Base-by-base conservation (phyloP, 108 stramenopile genomes). In the Asterionellopsis glacialis region DNA sequence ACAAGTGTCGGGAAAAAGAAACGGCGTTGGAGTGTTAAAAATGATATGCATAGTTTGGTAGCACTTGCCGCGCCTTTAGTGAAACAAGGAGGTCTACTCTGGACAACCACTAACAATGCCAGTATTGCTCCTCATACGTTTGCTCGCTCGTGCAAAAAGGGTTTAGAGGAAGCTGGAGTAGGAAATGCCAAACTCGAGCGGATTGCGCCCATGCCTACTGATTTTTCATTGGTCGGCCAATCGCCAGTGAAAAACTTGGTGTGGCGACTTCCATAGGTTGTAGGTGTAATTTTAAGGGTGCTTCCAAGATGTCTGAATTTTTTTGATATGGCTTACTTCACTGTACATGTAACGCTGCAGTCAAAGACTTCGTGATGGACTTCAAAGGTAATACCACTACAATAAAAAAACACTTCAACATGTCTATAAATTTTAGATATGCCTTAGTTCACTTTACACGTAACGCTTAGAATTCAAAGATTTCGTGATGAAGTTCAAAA, bases 21-120 rank as follows among this genome's bases (percentile, higher is more conserved):
- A 65, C 84, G 72, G 53, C 79, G 91, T 39, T 92, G 91, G 91
- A 87, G 85, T 63, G 82, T 86, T 16, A 77, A 78, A 55, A 76
- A 74, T 45, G 87, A 92, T 44, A 83, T 84, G 79, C 81, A 69
- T 41, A 83, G 82, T 45, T 70, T 92, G 38, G 87, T 84, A 18
- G 60, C 83, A 40, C 50, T 92, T n/a, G 85, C 87, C 23, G 85
- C 83, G n/a, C 74, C 69, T 10, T 63, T 93, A 6, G 91, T 93
- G 9, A 83, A 87, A 49, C 75, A 67, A 33, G 78, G 82, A 41
- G 86, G 91, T 24, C 68, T 87, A 11, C 60, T 93, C 1, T 84
- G 77, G 72, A 88, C 85, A 24, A 87, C 82, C 0, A 89, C 88
- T 0, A 93, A 93, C 69, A 74, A 72, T 40, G 77, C 81, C 11